A percentile compares a stretch with the other conserved stretches of the same genome.
These are phyloP conservation scores for Leccinum subgranulosum DNA, from an alignment of 768 basidiomycete species.

Conservation along the genomic window DNA sequence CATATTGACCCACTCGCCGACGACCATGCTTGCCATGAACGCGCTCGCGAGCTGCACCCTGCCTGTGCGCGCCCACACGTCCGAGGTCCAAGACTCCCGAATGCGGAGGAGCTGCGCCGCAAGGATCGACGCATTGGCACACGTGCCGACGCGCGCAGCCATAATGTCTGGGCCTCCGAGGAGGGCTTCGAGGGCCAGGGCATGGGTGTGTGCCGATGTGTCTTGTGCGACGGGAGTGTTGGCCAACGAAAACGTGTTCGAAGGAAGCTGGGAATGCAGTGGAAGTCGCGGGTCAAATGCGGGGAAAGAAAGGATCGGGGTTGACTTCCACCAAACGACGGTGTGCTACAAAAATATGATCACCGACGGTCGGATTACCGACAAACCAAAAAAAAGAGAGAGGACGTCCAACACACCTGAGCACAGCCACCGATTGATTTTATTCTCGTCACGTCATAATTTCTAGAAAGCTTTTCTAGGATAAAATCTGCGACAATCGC, in stretches of 20 bases:
- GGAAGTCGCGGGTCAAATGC: slow-evolving; percentile 70
- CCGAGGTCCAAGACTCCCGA: slow-evolving; percentile 73
- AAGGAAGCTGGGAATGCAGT: slow-evolving; percentile 63
- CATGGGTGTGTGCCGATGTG: slow-evolving; percentile 77
- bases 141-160: slow-evolving; percentile 72
- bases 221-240: slow-evolving; percentile 77
- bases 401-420: slow-evolving; percentile 51
- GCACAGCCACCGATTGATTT: slow-evolving; percentile 77
- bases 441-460: slow-evolving; percentile 67
- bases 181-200: slow-evolving; percentile 68
- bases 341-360: slow-evolving; percentile 45
- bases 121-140: slow-evolving; percentile 65
- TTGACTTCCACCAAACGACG: slow-evolving; percentile 86
- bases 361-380: slow-evolving; percentile 1
- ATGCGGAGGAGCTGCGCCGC: slow-evolving; percentile 76
- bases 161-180: slow-evolving; percentile 77
- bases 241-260: slow-evolving; percentile 65
- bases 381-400: no score
- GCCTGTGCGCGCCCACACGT: slow-evolving; percentile 77
- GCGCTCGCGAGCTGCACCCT: slow-evolving; percentile 75
- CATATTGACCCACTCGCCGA: slow-evolving; percentile 70
- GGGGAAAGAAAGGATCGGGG: slow-evolving; percentile 67
- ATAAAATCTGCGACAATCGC: slow-evolving; percentile 54
- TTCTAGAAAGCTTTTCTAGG: slow-evolving; percentile 69
- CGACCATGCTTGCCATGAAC: slow-evolving; percentile 67